Percentiles rank a stretch among this genome's conserved stretches.
Conservation (phyloP, 1,139 yeast genomes). For the Kodamaea plutei region DNA sequence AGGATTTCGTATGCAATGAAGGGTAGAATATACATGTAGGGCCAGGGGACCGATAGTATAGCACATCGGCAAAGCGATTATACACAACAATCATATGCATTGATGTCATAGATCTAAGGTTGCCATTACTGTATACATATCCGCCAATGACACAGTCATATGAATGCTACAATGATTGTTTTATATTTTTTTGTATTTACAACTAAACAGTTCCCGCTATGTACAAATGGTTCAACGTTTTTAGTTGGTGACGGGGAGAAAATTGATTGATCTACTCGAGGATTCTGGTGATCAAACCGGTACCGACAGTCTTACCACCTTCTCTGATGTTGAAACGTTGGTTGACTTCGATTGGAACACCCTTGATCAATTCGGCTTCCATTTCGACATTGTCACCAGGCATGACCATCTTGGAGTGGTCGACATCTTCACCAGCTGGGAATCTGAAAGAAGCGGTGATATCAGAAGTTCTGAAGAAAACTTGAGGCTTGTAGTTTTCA, state of each 20-base stretch:
- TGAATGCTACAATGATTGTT: no score
- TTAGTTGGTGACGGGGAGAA: no score
- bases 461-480: constrained; percentile 94
- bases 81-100: no score
- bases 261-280: constrained; percentile 50
- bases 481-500: constrained; percentile 96
- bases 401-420: constrained; percentile 84
- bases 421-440: constrained; percentile 82
- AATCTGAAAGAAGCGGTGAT: constrained; percentile 87
- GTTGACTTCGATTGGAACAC: constrained; percentile 92
- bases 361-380: constrained; percentile 86
- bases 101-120: no score
- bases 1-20: no score
- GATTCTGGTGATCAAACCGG: constrained; percentile 95
- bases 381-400: constrained; percentile 99
- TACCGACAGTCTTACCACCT: constrained; percentile 99
- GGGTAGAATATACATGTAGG: no score
- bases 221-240: background rate
- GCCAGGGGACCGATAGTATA: no score
- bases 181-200: no score
- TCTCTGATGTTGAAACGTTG: constrained; percentile 99
- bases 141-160: no score
- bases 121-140: no score
- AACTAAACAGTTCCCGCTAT: background rate
- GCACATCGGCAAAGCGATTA: no score